These are phyloP conservation scores for Ajuga reptans DNA, from an alignment of 305 asterid species.

Conservation along the genomic window DNA sequence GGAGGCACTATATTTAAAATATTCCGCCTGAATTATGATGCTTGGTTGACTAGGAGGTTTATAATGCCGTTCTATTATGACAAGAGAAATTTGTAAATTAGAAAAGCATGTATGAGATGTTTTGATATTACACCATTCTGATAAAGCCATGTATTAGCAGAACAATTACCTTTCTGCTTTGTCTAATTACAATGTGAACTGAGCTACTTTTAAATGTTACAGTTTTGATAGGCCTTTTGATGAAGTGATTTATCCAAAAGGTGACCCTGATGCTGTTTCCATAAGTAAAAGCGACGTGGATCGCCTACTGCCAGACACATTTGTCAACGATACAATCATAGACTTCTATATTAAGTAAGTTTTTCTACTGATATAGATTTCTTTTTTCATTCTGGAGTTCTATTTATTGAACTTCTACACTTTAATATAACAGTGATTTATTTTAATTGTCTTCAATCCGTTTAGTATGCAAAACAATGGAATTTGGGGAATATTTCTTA, in stretches of 20 bases:
- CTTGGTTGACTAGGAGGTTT: constrained; percentile 4
- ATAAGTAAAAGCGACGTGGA: constrained; percentile 79
- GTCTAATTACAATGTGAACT: constrained; percentile 6
- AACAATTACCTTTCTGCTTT: constrained; percentile 3
- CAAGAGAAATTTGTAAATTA: background rate
- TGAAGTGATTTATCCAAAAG: constrained; percentile 79
- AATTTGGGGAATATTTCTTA: background rate
- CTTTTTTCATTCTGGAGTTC: background rate
- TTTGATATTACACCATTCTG: background rate
- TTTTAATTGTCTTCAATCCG: background rate
- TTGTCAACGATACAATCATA: constrained; percentile 86
- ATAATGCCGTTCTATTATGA: background rate
- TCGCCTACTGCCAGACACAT: constrained; percentile 79
- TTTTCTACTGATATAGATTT: constrained; percentile 19
- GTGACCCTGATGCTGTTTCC: constrained; percentile 89
- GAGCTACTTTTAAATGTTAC: constrained; percentile 29
- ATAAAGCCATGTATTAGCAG: constrained; percentile 1
- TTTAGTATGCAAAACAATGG: background rate
- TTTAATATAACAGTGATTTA: background rate
- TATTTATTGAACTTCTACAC: background rate
- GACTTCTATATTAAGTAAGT: constrained; percentile 89
- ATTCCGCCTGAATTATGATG: background rate
- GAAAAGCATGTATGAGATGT: background rate
- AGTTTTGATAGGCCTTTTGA: constrained; percentile 72
- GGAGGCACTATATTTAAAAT: background rate